Evolutionary conservation across 2,329 filamentous ascomycete species (phyloP).

Genomic region (Taxawa tesnikishii): DNA sequence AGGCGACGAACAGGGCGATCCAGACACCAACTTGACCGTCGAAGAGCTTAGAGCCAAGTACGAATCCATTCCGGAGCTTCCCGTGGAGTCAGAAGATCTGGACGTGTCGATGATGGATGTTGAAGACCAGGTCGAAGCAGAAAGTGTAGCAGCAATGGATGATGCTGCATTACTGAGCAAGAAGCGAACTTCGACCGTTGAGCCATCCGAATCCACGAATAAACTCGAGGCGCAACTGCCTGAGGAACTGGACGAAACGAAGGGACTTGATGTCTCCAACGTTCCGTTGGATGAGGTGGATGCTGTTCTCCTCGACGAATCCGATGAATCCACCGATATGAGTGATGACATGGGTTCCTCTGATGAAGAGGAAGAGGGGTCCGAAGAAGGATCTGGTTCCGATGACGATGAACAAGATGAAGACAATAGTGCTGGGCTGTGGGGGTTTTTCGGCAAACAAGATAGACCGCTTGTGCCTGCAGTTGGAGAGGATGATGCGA

Average conservation of each 20-base stretch:
- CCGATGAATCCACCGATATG: conserved; percentile 26
- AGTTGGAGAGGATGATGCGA: conserved; percentile 16
- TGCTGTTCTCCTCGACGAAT: conserved; percentile 25
- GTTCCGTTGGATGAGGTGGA: conserved; percentile 27
- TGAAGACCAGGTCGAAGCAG: conserved; percentile 1
- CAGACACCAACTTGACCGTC: conserved; percentile 54
- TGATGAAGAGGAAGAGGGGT: conserved; percentile 20
- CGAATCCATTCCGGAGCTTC: conserved; percentile 44
- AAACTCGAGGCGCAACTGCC: too few species aligned
- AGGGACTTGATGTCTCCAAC: conserved; percentile 19
- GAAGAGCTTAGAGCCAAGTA: conserved; percentile 61
- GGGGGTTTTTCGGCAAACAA: conserved; percentile 16
- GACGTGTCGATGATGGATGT: too few species aligned
- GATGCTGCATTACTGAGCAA: too few species aligned
- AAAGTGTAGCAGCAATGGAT: conserved; percentile 2
- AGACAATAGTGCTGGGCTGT: conserved; percentile 9
- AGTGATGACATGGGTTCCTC: conserved; percentile 23
- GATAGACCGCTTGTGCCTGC: conserved; percentile 11
- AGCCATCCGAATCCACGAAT: too few species aligned
- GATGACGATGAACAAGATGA: conserved; percentile 12
- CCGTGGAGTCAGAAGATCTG: too few species aligned
- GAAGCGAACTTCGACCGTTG: too few species aligned
- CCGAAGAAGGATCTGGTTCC: conserved; percentile 14
- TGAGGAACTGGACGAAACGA: not conserved
- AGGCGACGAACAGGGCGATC: conserved; percentile 37